Percentiles rank a stretch among this genome's conserved stretches.
phyloP scores from a whole-genome alignment of 2,329 filamentous ascomycete species.

The Tothia fuscella region DNA sequence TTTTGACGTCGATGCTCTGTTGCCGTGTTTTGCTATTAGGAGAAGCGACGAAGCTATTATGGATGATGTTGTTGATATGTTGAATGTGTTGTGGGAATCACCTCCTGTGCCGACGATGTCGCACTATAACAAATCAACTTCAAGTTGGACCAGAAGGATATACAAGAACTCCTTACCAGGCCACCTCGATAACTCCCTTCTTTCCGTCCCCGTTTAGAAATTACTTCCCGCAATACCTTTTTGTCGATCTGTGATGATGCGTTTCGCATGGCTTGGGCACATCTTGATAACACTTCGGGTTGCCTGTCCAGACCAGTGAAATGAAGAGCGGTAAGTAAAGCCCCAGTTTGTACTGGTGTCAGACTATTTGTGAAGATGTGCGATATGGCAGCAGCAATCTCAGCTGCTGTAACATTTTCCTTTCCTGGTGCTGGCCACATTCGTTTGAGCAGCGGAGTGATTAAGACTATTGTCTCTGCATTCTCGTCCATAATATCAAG shows the following conservation, averaged over 20 bases:
- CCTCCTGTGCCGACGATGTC: slow-evolving; percentile 97
- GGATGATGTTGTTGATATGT: slow-evolving; percentile 89
- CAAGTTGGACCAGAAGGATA: not conserved
- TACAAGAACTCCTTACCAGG: slow-evolving; percentile 45
- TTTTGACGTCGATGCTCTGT: slow-evolving; percentile 87
- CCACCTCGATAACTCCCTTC: slow-evolving; percentile 73
- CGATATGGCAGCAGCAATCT: slow-evolving; percentile 82
- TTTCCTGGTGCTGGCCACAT: slow-evolving; percentile 49
- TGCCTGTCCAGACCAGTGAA: slow-evolving; percentile 78
- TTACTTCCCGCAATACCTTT: slow-evolving; percentile 45
- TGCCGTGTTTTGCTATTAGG: slow-evolving; percentile 87
- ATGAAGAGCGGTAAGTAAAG: slow-evolving; percentile 80
- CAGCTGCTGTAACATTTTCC: slow-evolving; percentile 53
- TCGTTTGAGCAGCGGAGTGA: slow-evolving; percentile 61
- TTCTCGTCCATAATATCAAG: not conserved
- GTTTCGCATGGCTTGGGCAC: slow-evolving; percentile 70
- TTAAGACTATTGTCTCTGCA: slow-evolving; percentile 28
- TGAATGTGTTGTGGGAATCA: slow-evolving; percentile 95
- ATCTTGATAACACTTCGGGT: slow-evolving; percentile 75
- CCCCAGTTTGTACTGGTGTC: slow-evolving; percentile 77
- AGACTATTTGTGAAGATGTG: slow-evolving; percentile 85
- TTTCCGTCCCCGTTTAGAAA: slow-evolving; percentile 47
- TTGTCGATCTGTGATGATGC: slow-evolving; percentile 64
- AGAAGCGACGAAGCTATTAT: slow-evolving; percentile 81
- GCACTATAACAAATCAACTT: slow-evolving; percentile 37